These are phyloP conservation scores for Lipomyces kockii DNA, from an alignment of 805 yeast genomes.

Conservation along the genomic window DNA sequence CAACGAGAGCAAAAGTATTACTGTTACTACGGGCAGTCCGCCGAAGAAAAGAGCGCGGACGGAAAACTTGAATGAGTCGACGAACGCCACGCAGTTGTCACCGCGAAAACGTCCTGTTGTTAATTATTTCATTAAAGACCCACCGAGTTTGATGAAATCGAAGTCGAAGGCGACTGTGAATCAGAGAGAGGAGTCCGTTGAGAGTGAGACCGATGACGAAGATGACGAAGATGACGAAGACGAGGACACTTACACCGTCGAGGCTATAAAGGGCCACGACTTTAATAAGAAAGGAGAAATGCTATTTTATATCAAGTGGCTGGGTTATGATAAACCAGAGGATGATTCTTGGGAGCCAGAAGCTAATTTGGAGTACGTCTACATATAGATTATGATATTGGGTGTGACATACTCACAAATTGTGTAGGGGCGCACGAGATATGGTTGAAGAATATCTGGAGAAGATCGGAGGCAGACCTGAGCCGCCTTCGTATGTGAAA, in stretches of 20 bases:
- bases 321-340: slow-evolving; percentile 17
- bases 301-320: slow-evolving; percentile 23
- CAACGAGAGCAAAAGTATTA: not conserved
- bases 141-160: not conserved
- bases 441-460: slow-evolving; percentile 14
- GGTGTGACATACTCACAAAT: not conserved
- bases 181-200: not conserved
- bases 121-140: not conserved
- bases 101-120: not conserved
- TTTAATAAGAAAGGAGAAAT: slow-evolving; percentile 2
- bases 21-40: not conserved
- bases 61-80: not conserved
- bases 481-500: not conserved
- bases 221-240: slow-evolving; percentile 16
- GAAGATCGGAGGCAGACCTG: slow-evolving; percentile 11
- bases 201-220: slow-evolving; percentile 3
- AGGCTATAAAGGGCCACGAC: slow-evolving; percentile 16
- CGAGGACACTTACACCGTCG: slow-evolving; percentile 15
- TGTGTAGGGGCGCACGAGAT: slow-evolving; percentile 6
- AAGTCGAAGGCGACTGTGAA: not conserved
- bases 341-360: slow-evolving; percentile 32
- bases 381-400: not conserved
- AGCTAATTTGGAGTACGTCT: slow-evolving; percentile 18
- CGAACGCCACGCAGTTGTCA: not conserved
- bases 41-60: not conserved